Base-by-base conservation (phyloP, 164 flowering plant genomes). In the Cinnamomum micranthum region DNA sequence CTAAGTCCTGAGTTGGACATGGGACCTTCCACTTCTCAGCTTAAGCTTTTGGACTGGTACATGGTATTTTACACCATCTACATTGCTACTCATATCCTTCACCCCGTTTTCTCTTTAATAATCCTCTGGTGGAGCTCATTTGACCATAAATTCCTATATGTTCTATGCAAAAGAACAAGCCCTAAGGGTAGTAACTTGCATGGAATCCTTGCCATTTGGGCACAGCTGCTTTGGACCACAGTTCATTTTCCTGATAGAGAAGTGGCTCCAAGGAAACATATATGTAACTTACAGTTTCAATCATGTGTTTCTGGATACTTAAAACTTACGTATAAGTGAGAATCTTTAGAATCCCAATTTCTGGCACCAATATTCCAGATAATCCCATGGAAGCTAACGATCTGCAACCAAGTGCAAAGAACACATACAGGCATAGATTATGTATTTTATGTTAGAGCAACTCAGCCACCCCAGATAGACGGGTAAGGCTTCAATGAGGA, bases 261-360 rank as follows among this genome's bases (percentile, higher is more conserved):
- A 60, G 60, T 11, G 70, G 22, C 19, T 51, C 28, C 35, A 73
- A n/a, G 76, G 3, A 23, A 69, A 77, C 23, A 60, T 65, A 62
- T 50, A 72, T 60, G 51, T 22, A 35, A 50, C 20, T 24, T 24
- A 76, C 22, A 59, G 72, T 28, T 71, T 27, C 20, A 23, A 74
- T 50, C 2, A 14, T 55, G 17, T 64, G 20, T 11, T 73, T 27
- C 50, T 68, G 4, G 62, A 70, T 65, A 60, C 58, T 79, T 15
- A 71, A 77, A 72, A 88, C 95, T 35, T 90, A 95, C 99, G 93
- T 91, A 41, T 87, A 78, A n/a, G 76, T n/a, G 55, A 95, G 97
- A 70, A 75, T 79, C 81, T 77, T 86, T 75, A 95, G 72, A 72
- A 71, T 71, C 72, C 92, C 92, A 72, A 95, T 77, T 84, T 65